phyloP scores from a whole-genome alignment of 2,329 filamentous ascomycete species.

The Calonectria hongkongensis region DNA sequence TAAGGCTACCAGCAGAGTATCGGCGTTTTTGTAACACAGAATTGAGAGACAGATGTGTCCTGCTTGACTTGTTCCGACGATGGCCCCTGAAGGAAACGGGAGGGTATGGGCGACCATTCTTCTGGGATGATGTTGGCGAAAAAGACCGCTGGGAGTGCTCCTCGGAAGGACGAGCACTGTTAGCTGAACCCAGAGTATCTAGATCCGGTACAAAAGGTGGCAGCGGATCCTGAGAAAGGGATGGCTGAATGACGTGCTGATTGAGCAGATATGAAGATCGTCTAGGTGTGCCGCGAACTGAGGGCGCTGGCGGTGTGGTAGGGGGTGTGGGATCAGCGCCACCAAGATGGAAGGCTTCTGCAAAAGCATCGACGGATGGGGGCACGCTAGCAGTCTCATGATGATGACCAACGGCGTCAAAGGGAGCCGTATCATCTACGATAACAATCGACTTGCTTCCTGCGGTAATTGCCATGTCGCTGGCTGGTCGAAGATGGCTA shows the following conservation, averaged over 20 bases:
- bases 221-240: conserved; percentile 62
- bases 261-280: conserved; percentile 74
- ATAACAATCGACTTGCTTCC: conserved; percentile 96
- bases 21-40: conserved; percentile 74
- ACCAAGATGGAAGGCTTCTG: conserved; percentile 69
- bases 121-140: conserved; percentile 50
- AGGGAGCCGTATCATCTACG: conserved; percentile 79
- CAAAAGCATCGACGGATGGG: conserved; percentile 71
- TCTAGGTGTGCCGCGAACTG: conserved; percentile 65
- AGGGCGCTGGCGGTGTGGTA: conserved; percentile 73
- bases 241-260: conserved; percentile 64
- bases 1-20: conserved; percentile 76
- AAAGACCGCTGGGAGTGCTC: conserved; percentile 58
- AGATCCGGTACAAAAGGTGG: conserved; percentile 70
- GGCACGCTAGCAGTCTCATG: conserved; percentile 66
- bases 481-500: conserved; percentile 64
- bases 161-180: conserved; percentile 56
- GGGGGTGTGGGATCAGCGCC: conserved; percentile 76
- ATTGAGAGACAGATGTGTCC: conserved; percentile 68
- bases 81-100: conserved; percentile 62
- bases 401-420: conserved; percentile 70
- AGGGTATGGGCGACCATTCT: conserved; percentile 53
- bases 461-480: conserved; percentile 78
- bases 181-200: conserved; percentile 60
- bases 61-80: conserved; percentile 67